Conservation (phyloP, 2,329 filamentous ascomycete species). For the Aspergillus neoniger region DNA sequence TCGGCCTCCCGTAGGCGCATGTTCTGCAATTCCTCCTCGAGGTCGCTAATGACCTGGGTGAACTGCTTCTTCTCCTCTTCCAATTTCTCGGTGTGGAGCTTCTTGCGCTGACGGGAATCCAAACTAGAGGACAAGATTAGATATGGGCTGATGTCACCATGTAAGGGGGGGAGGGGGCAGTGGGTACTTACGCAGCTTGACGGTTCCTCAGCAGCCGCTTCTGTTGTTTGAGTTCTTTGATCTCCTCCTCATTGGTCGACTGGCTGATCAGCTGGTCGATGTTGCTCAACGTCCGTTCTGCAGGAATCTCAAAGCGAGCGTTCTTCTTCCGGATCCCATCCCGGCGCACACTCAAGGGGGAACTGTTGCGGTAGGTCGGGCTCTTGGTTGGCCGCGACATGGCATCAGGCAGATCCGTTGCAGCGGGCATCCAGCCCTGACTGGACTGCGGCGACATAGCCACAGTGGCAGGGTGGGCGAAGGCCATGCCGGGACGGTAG, state of each 20-base stretch:
- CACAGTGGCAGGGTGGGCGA: constrained; percentile 50
- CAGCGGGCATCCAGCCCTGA: constrained; percentile 56
- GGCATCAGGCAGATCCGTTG: constrained; percentile 52
- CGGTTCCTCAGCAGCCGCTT: constrained; percentile 93
- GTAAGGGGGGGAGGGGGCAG: constrained; percentile 23
- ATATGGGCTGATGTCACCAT: constrained; percentile 14
- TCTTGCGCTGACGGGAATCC: constrained; percentile 95
- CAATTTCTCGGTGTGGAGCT: constrained; percentile 93
- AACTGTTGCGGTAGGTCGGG: constrained; percentile 68
- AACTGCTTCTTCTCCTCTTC: constrained; percentile 96
- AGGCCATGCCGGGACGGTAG: constrained; percentile 53
- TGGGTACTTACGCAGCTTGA: constrained; percentile 80
- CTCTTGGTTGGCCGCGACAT: constrained; percentile 61
- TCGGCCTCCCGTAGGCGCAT: constrained; percentile 64
- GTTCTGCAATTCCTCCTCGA: constrained; percentile 75
- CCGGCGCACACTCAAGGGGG: constrained; percentile 70
- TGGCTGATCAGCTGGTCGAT: constrained; percentile 90
- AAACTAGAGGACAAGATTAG: constrained; percentile 58
- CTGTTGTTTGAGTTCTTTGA: constrained; percentile 98
- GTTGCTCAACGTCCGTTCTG: constrained; percentile 88
- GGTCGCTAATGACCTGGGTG: constrained; percentile 70
- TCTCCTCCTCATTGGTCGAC: constrained; percentile 79
- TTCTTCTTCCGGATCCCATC: constrained; percentile 99
- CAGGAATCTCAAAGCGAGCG: constrained; percentile 93
- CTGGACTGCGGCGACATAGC: constrained; percentile 65